Evolutionary conservation across 1,284 basidiomycete species (phyloP).

Genomic region (Trichosporon sp.): DNA sequence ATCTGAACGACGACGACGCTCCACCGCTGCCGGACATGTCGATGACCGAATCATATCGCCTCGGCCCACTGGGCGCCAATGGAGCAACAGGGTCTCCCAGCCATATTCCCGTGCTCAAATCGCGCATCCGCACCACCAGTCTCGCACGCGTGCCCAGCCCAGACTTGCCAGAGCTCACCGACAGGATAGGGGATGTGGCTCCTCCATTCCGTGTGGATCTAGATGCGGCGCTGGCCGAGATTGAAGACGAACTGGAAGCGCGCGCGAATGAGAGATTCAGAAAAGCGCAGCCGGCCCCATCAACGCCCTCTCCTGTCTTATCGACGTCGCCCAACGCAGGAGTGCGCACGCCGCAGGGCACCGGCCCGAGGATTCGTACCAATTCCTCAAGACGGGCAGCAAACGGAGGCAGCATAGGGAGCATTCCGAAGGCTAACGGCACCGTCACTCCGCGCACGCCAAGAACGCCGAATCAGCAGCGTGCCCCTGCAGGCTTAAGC

Average conservation of each 20-base stretch:
- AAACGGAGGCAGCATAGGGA: background rate
- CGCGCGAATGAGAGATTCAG: conserved; percentile 16
- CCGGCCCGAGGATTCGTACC: background rate
- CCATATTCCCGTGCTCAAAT: conserved; percentile 20
- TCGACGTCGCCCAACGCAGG: background rate
- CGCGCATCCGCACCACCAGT: conserved; percentile 10
- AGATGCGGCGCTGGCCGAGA: conserved; percentile 18
- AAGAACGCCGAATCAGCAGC: background rate
- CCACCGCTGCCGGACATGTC: background rate
- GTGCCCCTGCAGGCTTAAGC: background rate
- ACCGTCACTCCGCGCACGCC: background rate
- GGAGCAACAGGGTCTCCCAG: background rate
- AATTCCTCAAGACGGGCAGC: background rate
- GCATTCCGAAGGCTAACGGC: background rate
- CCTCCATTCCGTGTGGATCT: conserved; percentile 21
- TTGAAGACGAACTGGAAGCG: conserved; percentile 20
- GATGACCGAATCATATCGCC: background rate
- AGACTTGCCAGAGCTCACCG: conserved; percentile 8
- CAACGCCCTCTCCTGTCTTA: background rate
- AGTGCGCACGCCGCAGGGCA: background rate
- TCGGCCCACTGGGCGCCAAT: background rate
- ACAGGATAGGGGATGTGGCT: conserved; percentile 9
- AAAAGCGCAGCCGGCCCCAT: conserved; percentile 6
- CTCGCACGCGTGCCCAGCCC: conserved; percentile 11
- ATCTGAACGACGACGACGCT: background rate